Percentiles rank a stretch among this genome's conserved stretches.
Conservation (phyloP, 129 eudicot genomes). For the Flaveria linearis region DNA sequence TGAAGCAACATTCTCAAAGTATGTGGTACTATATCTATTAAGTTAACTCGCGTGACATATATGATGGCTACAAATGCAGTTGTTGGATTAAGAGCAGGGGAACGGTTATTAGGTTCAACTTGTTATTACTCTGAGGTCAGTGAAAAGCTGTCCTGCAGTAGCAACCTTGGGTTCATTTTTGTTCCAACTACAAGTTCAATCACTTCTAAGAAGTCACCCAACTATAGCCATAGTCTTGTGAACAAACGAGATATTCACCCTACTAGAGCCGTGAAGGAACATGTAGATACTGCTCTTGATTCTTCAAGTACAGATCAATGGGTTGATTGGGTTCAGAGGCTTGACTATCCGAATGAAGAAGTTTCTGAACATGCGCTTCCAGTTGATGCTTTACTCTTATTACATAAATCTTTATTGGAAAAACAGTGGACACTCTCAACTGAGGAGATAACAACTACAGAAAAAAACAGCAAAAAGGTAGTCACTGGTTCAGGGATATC, state of each 20-base stretch:
- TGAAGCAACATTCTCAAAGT: slow-evolving; percentile 10
- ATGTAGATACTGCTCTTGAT: slow-evolving; percentile 48
- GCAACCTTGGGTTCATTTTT: slow-evolving; percentile 41
- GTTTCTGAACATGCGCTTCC: slow-evolving; percentile 38
- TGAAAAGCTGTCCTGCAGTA: slow-evolving; percentile 59
- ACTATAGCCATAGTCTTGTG: slow-evolving; percentile 40
- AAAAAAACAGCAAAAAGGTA: slow-evolving; percentile 37
- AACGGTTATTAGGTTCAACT: slow-evolving; percentile 61
- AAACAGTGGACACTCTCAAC: slow-evolving; percentile 85
- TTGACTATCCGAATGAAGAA: slow-evolving; percentile 43
- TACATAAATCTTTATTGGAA: slow-evolving; percentile 88
- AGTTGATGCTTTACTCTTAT: slow-evolving; percentile 76
- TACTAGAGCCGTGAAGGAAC: slow-evolving; percentile 70
- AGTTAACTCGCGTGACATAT: slow-evolving; percentile 26
- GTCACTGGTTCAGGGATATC: slow-evolving; percentile 75
- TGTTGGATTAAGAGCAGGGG: slow-evolving; percentile 82
- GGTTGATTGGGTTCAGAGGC: slow-evolving; percentile 51
- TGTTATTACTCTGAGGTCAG: slow-evolving; percentile 63
- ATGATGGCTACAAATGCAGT: slow-evolving; percentile 90
- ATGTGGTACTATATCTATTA: slow-evolving; percentile 35
- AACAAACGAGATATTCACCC: slow-evolving; percentile 51
- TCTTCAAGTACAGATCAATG: slow-evolving; percentile 48
- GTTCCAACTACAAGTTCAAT: slow-evolving; percentile 49
- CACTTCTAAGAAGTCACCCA: slow-evolving; percentile 52
- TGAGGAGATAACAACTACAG: slow-evolving; percentile 36